Evolutionary conservation across 306 rosid genomes (phyloP), one percentile per base, ranked within the genome.

Genomic region (Lathyrus aphaca): DNA sequence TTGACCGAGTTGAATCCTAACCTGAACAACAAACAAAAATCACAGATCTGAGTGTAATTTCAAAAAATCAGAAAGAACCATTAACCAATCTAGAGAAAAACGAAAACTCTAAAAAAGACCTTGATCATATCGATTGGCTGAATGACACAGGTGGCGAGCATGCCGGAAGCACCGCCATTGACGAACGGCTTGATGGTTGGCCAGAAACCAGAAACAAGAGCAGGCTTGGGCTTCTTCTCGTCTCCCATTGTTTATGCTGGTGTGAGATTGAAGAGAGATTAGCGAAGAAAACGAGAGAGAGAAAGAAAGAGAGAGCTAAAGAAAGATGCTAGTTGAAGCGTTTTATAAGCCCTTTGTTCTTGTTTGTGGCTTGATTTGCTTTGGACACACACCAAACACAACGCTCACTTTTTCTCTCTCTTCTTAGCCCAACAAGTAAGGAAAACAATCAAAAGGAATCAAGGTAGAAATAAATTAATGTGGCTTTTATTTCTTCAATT

Each of bases 141-240:
- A 67, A 95, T 91, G 39, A 95, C 96, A 71, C 97, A 91, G 30
- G 99, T 95, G 14, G 99, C 97, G 60, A 95, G 99, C 99, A 95
- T 91, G 53, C 99, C 99, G 32, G 99, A 91, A 50, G 84, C 58
- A 30, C 99, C 99, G 9, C 99, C 99, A 86, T 95, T 95, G 74
- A 89, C 81, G 74, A 95, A 95, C 37, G 99, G 99, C 79, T 95
- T 95, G 56, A 91, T 69, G 29, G 97, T 74, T 15, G 95, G 81
- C 99, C 97, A 95, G 2, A 87, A 86, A 37, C 91, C 93, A 16
- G 53, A 2, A 16, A 49, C 25, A 10, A 23, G 39, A 35, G 39
- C 55, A 50, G 96, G 65, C 64, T 82, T 81, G 64, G 85, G 57
- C 80, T 91, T 95, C 84, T 86, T 88, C 87, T 86, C 91, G 77